A percentile compares a stretch with the other conserved stretches of the same genome.
Conservation (phyloP, 1,284 basidiomycete genomes). For the Neotropicomus parvogracilis region DNA sequence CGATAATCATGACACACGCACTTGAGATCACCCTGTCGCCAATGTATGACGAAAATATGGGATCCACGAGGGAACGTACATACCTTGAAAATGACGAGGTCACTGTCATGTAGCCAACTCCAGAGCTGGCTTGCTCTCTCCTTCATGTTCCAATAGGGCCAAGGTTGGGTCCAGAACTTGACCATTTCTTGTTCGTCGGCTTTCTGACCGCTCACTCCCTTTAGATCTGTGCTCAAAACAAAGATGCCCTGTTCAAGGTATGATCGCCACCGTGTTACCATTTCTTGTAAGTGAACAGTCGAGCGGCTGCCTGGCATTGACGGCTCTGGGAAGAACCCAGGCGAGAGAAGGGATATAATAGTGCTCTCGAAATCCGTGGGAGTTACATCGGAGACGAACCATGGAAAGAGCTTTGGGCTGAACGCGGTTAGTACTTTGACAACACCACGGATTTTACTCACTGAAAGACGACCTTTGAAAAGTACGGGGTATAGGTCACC, state of each 20-base stretch:
- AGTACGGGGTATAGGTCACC: slow-evolving; percentile 81
- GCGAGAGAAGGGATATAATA: slow-evolving; percentile 53
- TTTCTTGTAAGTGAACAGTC: slow-evolving; percentile 47
- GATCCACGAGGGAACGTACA: slow-evolving; percentile 8
- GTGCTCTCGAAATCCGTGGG: slow-evolving; percentile 70
- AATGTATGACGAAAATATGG: slow-evolving; percentile 3
- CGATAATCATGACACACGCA: slow-evolving; percentile 35
- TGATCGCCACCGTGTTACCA: slow-evolving; percentile 72
- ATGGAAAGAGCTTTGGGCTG: slow-evolving; percentile 85
- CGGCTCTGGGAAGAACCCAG: slow-evolving; percentile 50
- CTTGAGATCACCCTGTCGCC: slow-evolving; percentile 80
- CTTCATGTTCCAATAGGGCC: slow-evolving; percentile 81
- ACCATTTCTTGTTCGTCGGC: slow-evolving; percentile 31
- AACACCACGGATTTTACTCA: slow-evolving; percentile 38
- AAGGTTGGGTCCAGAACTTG: slow-evolving; percentile 84
- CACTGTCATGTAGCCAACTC: slow-evolving; percentile 57
- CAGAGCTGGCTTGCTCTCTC: slow-evolving; percentile 58
- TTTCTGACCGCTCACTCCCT: slow-evolving; percentile 19
- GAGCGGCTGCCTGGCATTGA: slow-evolving; percentile 21
- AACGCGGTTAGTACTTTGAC: slow-evolving; percentile 11
- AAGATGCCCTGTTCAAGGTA: slow-evolving; percentile 74
- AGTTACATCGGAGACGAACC: slow-evolving; percentile 92
- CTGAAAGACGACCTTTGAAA: slow-evolving; percentile 85
- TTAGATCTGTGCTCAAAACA: slow-evolving; percentile 53
- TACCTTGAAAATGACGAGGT: slow-evolving; percentile 90